Base-by-base conservation (phyloP, 2,329 filamentous ascomycete genomes). In the Chaetomiaceae sp. region DNA sequence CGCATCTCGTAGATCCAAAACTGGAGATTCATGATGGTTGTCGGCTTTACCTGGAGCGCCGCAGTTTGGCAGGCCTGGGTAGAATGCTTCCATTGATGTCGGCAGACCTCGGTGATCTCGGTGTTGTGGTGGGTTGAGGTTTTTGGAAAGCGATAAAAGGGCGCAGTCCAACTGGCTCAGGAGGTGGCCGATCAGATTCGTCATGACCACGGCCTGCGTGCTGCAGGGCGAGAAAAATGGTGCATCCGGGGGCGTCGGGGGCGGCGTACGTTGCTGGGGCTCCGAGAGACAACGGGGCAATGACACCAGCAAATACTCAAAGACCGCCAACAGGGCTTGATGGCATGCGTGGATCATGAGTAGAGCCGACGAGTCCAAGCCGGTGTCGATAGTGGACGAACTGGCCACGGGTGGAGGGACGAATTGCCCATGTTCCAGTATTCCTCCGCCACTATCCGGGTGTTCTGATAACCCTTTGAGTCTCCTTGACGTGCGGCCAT, bases 271-370 rank as follows among this genome's bases (percentile, higher is more conserved):
- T 5, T 55, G 44, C 3, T 49, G 48, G 14, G 11, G 14, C 14
- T 44, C 14, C n/a, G 43, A 7, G 20, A 54, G 36, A 5, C 29
- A 18, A 4, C 14, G 18, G 4, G 48, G 41, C 8, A 50, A 43
- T 5, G 51, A 52, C 13, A 18, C 20, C 18, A 45, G 53, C 8
- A 59, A 23, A 18, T 51, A 37, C 23, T 59, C 58, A 18, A 59
- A 56, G 1, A 51, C 37, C 6, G 55, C 58, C 3, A 59, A 25
- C 2, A 59, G 41, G 9, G 47, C 41, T 43, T 59, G 55, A 34
- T 59, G 53, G 13, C 40, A 54, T 10, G 57, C 40, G 21, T 57
- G 38, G 2, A 54, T 25, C 32, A 45, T 51, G 0, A 59, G 50
- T 14, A 25, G 34, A 1, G 50, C 34, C 3, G 57, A 56, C 5